These are phyloP conservation scores for Boletus sensibilis DNA, from an alignment of 768 basidiomycete species.

Conservation along the genomic window DNA sequence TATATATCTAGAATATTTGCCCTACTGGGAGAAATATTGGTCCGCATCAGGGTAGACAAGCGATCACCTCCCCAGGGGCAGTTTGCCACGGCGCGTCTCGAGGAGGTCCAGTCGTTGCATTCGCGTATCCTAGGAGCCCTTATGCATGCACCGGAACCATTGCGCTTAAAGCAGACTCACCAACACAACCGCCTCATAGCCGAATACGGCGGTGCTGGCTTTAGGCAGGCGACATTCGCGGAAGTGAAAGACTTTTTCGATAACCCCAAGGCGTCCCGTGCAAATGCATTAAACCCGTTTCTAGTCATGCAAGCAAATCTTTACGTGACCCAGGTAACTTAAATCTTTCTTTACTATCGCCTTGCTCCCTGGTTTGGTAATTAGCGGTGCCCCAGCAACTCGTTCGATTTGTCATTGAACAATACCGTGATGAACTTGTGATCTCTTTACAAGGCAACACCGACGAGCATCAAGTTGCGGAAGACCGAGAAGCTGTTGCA, in stretches of 20 bases:
- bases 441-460: constrained; percentile 62
- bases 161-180: constrained; percentile 63
- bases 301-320: constrained; percentile 91
- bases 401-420: constrained; percentile 88
- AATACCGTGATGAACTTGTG: constrained; percentile 85
- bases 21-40: constrained; percentile 80
- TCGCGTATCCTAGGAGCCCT: constrained; percentile 72
- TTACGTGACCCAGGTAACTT: constrained; percentile 93
- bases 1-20: constrained; percentile 86
- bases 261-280: constrained; percentile 83
- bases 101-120: constrained; percentile 82
- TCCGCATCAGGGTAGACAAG: constrained; percentile 84
- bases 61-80: constrained; percentile 83
- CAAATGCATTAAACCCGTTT: constrained; percentile 85
- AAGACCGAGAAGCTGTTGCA: constrained; percentile 81
- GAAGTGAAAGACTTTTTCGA: constrained; percentile 92
- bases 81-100: constrained; percentile 78
- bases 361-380: neutral
- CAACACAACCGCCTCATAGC: constrained; percentile 48
- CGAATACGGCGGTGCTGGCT: constrained; percentile 69
- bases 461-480: constrained; percentile 62
- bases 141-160: constrained; percentile 70
- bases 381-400: constrained; percentile 62
- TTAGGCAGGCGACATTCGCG: constrained; percentile 79
- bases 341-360: constrained; percentile 12